Conservation (phyloP, 257 asterid genomes). For the Ocimum tenuiflorum region DNA sequence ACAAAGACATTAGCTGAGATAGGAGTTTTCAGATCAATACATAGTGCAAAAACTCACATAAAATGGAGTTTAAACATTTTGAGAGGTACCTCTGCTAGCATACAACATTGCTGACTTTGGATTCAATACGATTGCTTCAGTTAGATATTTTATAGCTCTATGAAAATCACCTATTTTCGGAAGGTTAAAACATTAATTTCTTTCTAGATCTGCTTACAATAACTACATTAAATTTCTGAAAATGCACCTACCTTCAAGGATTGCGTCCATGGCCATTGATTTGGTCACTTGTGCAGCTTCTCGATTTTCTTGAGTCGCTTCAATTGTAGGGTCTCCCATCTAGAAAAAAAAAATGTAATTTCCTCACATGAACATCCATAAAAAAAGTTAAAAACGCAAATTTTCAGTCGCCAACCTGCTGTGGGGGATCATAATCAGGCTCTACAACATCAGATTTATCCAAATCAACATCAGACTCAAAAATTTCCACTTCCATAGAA, state of each 20-base stretch:
- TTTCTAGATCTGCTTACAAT: neutral
- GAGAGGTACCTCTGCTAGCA: constrained; percentile 55
- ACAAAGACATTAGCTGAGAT: constrained; percentile 47
- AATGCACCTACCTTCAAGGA: constrained; percentile 37
- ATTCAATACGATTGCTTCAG: constrained; percentile 51
- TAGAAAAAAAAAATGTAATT: constrained; percentile 18
- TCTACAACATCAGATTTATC: constrained; percentile 46
- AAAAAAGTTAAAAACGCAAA: neutral
- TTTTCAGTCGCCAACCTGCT: constrained; percentile 34
- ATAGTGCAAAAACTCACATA: neutral
- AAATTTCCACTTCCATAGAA: constrained; percentile 32
- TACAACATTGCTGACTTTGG: constrained; percentile 45
- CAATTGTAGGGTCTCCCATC: constrained; percentile 55
- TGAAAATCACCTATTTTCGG: constrained; percentile 40
- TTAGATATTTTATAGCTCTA: constrained; percentile 39
- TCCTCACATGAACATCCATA: neutral
- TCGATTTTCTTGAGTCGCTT: constrained; percentile 45
- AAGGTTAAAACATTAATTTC: neutral
- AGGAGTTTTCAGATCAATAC: neutral
- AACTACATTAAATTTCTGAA: neutral
- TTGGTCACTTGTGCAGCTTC: constrained; percentile 44
- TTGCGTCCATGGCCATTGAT: constrained; percentile 47
- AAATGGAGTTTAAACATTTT: neutral
- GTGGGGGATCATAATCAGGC: constrained; percentile 53
- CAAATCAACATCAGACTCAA: constrained; percentile 60